Evolutionary conservation across 306 rosid species (phyloP), one percentile per base, ranked within the genome.

Genomic region (Lathyrus tuberosus): DNA sequence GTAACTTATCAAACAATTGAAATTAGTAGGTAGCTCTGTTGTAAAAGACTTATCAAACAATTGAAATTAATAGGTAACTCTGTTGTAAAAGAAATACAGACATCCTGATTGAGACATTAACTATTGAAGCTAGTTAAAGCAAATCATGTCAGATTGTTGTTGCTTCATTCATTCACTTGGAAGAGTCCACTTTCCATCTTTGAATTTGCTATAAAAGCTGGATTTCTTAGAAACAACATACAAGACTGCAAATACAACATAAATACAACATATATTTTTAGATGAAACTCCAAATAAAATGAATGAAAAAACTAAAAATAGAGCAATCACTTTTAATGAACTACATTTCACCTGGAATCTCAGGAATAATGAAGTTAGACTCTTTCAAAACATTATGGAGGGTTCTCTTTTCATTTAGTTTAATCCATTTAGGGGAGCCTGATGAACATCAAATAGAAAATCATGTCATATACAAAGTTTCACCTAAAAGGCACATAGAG

Each of bases 181-280:
- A 76, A 84, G 91, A 70, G 77, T 56, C 99, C 99, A 94, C 43
- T 80, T 75, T 67, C 97, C 96, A 24, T 94, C 82, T 80, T 86
- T 88, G 96, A 94, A 94, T 75, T 85, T 84, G 65, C 76, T 48
- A 61, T 87, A 91, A 80, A 94, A 94, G 79, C 75, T 80, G 67
- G 98, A 87, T 42, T 73, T 73, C 83, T 84, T 87, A 17, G 97
- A 88, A 71, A 94, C 92, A 44, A 86, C 95, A 73, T 81, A 87
- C 80, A 91, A 91, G 51, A 94, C 98, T 91, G 97, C 89, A 80
- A 28, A 12, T 30, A 28, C 77, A 80, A 43, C 47, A 20, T 35
- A 80, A 33, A 12, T 30, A 28, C 76, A 80, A 43, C 47, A 20
- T 35, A 38, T 15, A 20, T 33, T 31, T 15, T 67, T 31, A 69